Evolutionary conservation across 768 basidiomycete genomes (phyloP).

Genomic region (Dacryopinax primogenitus): DNA sequence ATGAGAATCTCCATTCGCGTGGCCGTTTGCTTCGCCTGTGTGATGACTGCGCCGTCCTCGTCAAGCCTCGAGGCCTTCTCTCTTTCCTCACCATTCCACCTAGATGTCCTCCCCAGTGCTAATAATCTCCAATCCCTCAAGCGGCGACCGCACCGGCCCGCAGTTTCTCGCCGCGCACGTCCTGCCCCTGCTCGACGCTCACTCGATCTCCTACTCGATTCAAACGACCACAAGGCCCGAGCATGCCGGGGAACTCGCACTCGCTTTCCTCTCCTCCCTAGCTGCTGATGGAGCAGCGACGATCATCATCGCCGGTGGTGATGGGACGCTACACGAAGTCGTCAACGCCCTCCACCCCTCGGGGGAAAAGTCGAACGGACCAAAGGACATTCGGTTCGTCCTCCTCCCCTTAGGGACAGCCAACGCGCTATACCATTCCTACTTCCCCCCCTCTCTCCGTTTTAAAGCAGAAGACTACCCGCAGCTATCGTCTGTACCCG

Average conservation of each 20-base stretch:
- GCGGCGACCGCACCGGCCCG: constrained; percentile 46
- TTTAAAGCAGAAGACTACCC: neutral
- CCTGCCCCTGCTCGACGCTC: constrained; percentile 44
- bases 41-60: no score
- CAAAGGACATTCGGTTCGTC: constrained; percentile 37
- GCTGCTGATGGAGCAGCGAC: constrained; percentile 26
- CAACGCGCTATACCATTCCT: constrained; percentile 73
- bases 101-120: constrained; percentile 24
- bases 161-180: constrained; percentile 48
- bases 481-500: constrained; percentile 9
- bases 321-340: constrained; percentile 86
- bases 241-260: constrained; percentile 39
- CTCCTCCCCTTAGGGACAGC: constrained; percentile 73
- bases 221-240: constrained; percentile 39
- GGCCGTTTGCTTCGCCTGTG: no score
- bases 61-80: neutral
- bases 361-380: constrained; percentile 7
- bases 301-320: constrained; percentile 60
- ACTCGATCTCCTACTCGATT: constrained; percentile 31
- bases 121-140: constrained; percentile 64
- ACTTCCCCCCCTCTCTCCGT: constrained; percentile 44
- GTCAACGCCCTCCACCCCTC: constrained; percentile 41
- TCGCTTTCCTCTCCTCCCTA: constrained; percentile 25
- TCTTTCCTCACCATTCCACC: neutral
- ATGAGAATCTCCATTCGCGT: neutral